Evolutionary conservation across 768 basidiomycete genomes (phyloP), one percentile per base, ranked within the genome.

Genomic region (Termitomyces sp.): DNA sequence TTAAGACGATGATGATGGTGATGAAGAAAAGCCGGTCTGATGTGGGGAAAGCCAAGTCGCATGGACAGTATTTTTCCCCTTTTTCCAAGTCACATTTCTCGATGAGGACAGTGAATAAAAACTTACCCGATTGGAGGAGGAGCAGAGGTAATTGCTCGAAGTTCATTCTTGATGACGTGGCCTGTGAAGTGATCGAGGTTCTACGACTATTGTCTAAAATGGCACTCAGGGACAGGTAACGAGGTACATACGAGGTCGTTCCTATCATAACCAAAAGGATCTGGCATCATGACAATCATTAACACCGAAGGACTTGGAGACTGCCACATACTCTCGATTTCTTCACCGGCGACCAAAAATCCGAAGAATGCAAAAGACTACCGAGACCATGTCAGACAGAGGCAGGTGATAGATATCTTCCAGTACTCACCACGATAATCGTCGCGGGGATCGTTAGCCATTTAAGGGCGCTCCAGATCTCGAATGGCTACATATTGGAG

Each of bases 161-260:
- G 75, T 68, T 88, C 87, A 63, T 82, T 81, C 81, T 85, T 80
- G 63, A 88, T 87, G 68, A 88, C 85, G 65, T 82, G 83, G 55
- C 82, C 76, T 30, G 87, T 88, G 70, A 87, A 88, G 69, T 88
- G 83, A 65, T 89, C 87, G 64, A 88, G 76, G 69, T 87, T 85
- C 82, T 82, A 36, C 3, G 26, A 16, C 16, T 26, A 26, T 40
- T 28, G 32, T 48, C 30, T 38, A 48, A 48, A 41, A 33, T 26
- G 12, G 50, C 44, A 14, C 50, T 36, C 23, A 50, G 30, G 48
- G 43, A 64, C n/a, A 20, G 46, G 18, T 13, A 63, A 46, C 32
- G 32, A 50, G 30, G 9, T 3, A 71, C 80, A 61, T 61, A 85
- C 83, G 57, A 89, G 75, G 64, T 89, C 88, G 67, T 89, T 89